Evolutionary conservation across 371 early-diverging fungal species (phyloP), one percentile per base, ranked within the genome.

Genomic region (Mortierella sp.): DNA sequence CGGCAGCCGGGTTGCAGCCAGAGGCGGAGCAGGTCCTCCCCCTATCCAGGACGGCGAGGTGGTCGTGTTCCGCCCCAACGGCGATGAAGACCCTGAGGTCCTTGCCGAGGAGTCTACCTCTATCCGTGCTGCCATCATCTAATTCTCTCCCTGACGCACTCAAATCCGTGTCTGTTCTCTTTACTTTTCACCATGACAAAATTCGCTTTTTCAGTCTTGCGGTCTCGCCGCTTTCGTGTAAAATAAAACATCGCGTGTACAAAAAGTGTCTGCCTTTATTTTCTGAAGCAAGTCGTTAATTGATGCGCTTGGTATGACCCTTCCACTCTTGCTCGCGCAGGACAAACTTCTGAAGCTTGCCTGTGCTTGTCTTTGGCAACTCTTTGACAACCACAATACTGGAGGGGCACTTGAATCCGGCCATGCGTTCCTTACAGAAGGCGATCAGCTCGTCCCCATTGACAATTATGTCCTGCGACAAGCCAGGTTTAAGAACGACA

Each of bases 311-410:
- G 51, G 69, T 48, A 48, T 75, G 82, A 71, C 87, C 89, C 64
- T 83, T 86, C 90, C 90, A 91, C 55, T 89, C 88, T 34, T 78
- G 83, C 40, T 89, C 89, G 2, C 90, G 80, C 37, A 91, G 71
- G 16, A 90, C 80, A 78, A 81, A 90, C 79, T 91, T 91, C 67
- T 90, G 90, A 14, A 90, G 72, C 82, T 91, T 91, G 31, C 91
- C 91, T 0, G 91, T 90, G 70, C 89, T 88, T 1, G 90, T 91
- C 79, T 91, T 91, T 26, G 91, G 91, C 67, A 91, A 73, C 73
- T 90, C 91, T 44, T 81, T 80, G 28, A 90, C 76, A 44, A 91
- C 72, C 57, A 86, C 78, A 44, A 90, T 84, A 21, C 83, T 71
- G 0, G 87, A 83, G 14, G 91, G 91, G 72, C 90, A 88, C 77